phyloP scores from a whole-genome alignment of 305 asterid genomes.

The Plantago lanceolata region DNA sequence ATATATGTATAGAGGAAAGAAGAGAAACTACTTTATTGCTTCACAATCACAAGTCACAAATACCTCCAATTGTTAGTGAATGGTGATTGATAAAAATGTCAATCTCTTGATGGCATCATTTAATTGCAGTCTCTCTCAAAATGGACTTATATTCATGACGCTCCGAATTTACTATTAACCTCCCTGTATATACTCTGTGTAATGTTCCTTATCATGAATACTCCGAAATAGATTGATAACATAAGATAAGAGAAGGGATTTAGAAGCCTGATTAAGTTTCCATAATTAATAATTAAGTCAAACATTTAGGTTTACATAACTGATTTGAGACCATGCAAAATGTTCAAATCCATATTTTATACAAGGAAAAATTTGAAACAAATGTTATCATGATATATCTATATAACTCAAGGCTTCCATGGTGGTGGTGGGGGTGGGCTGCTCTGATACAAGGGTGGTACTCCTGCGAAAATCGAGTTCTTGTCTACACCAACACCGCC shows the following conservation, averaged over 20 bases:
- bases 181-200: no score
- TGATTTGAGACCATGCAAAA: background rate
- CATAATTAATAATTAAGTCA: no score
- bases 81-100: conserved; percentile 5
- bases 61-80: conserved; percentile 10
- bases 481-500: conserved; percentile 60
- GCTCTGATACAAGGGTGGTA: conserved; percentile 59
- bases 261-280: no score
- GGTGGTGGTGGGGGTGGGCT: conserved; percentile 77
- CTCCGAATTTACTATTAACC: no score
- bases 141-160: no score
- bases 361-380: background rate
- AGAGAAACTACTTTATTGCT: no score
- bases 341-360: background rate
- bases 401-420: conserved; percentile 54
- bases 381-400: background rate
- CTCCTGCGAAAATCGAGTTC: conserved; percentile 59
- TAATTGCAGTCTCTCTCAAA: no score
- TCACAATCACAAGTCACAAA: no score
- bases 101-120: background rate
- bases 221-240: no score
- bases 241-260: no score
- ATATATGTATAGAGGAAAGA: background rate
- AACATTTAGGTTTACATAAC: no score
- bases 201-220: no score